A percentile compares a stretch with the other conserved stretches of the same genome.
Evolutionary conservation across 2,329 filamentous ascomycete genomes (phyloP).

Genomic region (Hymenoscyphus scutula): DNA sequence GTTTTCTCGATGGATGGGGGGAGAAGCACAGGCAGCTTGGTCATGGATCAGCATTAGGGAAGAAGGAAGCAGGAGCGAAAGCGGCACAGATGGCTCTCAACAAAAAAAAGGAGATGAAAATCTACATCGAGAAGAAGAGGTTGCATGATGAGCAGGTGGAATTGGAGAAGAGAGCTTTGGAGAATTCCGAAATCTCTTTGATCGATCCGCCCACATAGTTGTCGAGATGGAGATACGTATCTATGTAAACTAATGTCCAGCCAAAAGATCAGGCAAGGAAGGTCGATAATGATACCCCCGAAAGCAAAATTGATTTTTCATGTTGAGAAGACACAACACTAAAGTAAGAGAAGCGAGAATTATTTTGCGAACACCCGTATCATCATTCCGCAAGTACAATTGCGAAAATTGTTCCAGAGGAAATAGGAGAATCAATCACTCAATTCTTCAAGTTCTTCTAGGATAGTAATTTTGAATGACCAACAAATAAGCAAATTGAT

Average conservation of each 20-base stretch:
- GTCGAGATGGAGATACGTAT: neutral
- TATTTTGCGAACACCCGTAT: too few relatives aligned
- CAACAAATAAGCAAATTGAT: too few relatives aligned
- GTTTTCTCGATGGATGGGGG: constrained; percentile 68
- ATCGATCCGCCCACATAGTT: neutral
- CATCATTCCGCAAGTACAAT: too few relatives aligned
- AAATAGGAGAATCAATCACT: too few relatives aligned
- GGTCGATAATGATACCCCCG: neutral
- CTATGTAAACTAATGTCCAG: neutral
- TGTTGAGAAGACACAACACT: neutral
- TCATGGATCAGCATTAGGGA: constrained; percentile 60
- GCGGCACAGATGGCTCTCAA: constrained; percentile 63
- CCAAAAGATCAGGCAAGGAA: neutral
- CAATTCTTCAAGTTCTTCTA: too few relatives aligned
- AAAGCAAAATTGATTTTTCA: neutral
- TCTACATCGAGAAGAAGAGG: constrained; percentile 46
- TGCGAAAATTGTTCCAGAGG: too few relatives aligned
- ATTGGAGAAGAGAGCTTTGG: constrained; percentile 28
- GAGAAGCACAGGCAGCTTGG: constrained; percentile 61
- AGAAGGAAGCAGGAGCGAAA: constrained; percentile 66
- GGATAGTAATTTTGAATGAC: too few relatives aligned
- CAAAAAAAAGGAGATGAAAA: constrained; percentile 59
- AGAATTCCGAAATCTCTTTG: constrained; percentile 3
- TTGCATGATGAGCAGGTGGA: constrained; percentile 41
- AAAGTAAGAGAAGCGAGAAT: too few relatives aligned